Evolutionary conservation across 2,329 filamentous ascomycete genomes (phyloP).

Genomic region (Aureobasidium sp.): DNA sequence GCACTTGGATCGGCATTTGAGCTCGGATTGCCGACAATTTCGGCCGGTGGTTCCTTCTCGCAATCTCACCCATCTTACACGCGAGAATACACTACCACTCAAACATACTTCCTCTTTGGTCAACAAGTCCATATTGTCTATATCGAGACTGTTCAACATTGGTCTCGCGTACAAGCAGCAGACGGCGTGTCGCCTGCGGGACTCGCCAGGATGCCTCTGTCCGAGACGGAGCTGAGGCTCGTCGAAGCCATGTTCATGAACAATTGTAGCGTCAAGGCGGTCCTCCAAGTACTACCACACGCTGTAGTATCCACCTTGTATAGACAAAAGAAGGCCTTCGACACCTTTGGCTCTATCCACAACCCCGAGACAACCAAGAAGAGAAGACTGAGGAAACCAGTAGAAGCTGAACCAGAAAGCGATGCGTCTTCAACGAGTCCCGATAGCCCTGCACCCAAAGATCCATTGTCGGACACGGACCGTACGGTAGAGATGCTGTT

Average conservation of each 20-base stretch:
- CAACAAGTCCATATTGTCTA: too few species aligned
- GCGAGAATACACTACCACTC: slow-evolving; percentile 6
- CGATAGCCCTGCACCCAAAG: background rate
- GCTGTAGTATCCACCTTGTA: slow-evolving; percentile 7
- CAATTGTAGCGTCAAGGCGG: background rate
- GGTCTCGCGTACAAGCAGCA: too few species aligned
- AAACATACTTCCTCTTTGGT: too few species aligned
- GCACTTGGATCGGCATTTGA: background rate
- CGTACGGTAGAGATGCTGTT: slow-evolving; percentile 9
- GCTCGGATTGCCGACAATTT: background rate
- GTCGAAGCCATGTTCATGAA: slow-evolving; percentile 15
- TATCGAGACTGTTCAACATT: too few species aligned
- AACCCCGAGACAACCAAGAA: slow-evolving; percentile 2
- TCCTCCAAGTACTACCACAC: slow-evolving; percentile 5
- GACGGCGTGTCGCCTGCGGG: background rate
- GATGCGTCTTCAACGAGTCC: background rate
- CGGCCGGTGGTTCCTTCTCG: background rate
- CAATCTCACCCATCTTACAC: background rate
- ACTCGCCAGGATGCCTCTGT: background rate
- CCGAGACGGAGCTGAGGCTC: slow-evolving; percentile 3
- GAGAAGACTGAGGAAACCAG: background rate
- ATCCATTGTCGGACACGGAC: background rate
- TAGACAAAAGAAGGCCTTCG: background rate
- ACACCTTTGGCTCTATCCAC: slow-evolving; percentile 2
- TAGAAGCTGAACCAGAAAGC: background rate